Conservation (phyloP, 2,329 filamentous ascomycete genomes). For the Harringtonia aguacate region DNA sequence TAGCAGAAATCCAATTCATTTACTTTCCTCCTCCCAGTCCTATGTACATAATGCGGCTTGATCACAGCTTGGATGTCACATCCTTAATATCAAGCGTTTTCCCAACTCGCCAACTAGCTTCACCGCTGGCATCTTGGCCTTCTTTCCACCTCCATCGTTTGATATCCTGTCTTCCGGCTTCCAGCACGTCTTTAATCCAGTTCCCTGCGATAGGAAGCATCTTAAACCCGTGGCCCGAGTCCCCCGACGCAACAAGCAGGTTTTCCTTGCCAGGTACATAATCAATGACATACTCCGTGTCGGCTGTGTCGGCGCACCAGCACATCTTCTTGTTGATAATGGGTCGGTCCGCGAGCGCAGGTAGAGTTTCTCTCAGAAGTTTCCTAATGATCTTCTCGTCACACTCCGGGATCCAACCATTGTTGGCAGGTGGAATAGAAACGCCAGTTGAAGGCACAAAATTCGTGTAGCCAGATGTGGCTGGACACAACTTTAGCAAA, state of each 20-base stretch:
- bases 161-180: slow-evolving; percentile 29
- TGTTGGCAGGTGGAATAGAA: too few relatives aligned
- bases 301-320: slow-evolving; percentile 51
- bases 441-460: too few relatives aligned
- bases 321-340: slow-evolving; percentile 48
- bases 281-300: slow-evolving; percentile 51
- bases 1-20: too few relatives aligned
- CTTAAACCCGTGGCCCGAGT: slow-evolving; percentile 53
- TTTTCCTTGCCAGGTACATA: slow-evolving; percentile 39
- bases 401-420: too few relatives aligned
- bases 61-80: too few relatives aligned
- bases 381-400: too few relatives aligned
- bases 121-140: neutral
- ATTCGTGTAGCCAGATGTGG: too few relatives aligned
- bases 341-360: slow-evolving; percentile 39
- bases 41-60: too few relatives aligned
- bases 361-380: slow-evolving; percentile 40
- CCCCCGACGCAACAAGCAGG: slow-evolving; percentile 41
- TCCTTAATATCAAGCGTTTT: too few relatives aligned
- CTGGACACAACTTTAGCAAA: too few relatives aligned
- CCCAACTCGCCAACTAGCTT: too few relatives aligned
- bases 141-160: slow-evolving; percentile 42
- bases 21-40: too few relatives aligned
- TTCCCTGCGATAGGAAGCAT: slow-evolving; percentile 49
- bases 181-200: slow-evolving; percentile 39